These are phyloP conservation scores for Leccinellum rugosiceps DNA, from an alignment of 768 basidiomycete species.

Conservation along the genomic window DNA sequence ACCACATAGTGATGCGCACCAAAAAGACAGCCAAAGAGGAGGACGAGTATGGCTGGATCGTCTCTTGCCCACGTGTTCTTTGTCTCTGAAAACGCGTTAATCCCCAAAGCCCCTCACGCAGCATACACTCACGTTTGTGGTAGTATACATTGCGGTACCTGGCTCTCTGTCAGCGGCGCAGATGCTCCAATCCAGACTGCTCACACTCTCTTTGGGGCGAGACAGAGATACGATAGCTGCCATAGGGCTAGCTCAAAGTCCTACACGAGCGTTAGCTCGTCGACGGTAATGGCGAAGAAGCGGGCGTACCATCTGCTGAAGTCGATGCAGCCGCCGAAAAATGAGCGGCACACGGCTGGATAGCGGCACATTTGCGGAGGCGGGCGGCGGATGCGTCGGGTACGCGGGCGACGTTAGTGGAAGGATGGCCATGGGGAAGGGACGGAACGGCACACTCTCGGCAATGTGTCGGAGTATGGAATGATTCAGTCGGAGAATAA, in stretches of 20 bases:
- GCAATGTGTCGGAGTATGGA: conserved; percentile 19
- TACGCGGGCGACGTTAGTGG: conserved; percentile 30
- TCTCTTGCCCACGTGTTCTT: conserved; percentile 99
- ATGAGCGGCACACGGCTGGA: conserved; percentile 72
- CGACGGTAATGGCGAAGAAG: neutral
- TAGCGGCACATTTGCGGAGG: conserved; percentile 14
- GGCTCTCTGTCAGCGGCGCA: conserved; percentile 13
- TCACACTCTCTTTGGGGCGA: conserved; percentile 90
- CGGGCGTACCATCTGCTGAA: conserved; percentile 80
- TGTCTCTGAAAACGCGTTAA: conserved; percentile 59
- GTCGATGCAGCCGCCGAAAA: conserved; percentile 73
- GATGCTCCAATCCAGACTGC: conserved; percentile 15
- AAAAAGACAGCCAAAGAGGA: conserved; percentile 75
- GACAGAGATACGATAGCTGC: conserved; percentile 92
- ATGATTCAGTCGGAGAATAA: conserved; percentile 15
- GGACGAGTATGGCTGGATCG: conserved; percentile 91
- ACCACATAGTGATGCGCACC: conserved; percentile 38
- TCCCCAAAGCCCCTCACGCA: neutral
- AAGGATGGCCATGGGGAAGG: conserved; percentile 31
- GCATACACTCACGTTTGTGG: conserved; percentile 74
- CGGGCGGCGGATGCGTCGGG: conserved; percentile 17
- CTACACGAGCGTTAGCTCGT: conserved; percentile 37
- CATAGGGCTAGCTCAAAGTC: conserved; percentile 97
- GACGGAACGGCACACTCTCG: conserved; percentile 15
- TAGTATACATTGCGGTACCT: conserved; percentile 97